phyloP scores from a whole-genome alignment of 139 green algal species.

The Auxenochlorella pyrenoidosa region DNA sequence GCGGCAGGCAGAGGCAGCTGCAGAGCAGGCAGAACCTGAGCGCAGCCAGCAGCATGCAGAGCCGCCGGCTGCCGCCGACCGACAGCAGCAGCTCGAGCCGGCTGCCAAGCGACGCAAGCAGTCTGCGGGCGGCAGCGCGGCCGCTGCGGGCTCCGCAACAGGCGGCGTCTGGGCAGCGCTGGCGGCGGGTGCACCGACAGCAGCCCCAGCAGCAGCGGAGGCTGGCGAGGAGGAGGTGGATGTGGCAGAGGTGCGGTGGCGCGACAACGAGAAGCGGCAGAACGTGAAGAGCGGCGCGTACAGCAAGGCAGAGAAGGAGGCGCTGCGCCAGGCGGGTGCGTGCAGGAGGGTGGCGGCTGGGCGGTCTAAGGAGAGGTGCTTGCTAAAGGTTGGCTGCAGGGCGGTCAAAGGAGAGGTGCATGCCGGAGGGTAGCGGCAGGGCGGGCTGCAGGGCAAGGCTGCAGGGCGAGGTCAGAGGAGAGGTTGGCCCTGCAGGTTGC shows the following conservation, averaged over 20 bases:
- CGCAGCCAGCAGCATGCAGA: background rate
- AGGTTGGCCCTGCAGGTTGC: no score
- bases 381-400: no score
- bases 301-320: slow-evolving; percentile 58
- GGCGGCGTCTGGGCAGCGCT: background rate
- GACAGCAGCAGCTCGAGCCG: background rate
- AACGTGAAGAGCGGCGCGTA: slow-evolving; percentile 73
- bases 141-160: background rate
- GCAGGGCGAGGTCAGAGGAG: no score
- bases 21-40: background rate
- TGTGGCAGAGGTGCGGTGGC: slow-evolving; percentile 45
- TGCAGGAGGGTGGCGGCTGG: no score
- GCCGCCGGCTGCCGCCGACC: background rate
- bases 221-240: background rate
- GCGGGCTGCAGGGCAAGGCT: no score
- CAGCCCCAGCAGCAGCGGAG: background rate
- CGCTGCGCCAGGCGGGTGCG: slow-evolving; percentile 47
- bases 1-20: background rate
- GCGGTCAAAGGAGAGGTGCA: no score
- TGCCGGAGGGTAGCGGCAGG: no score
- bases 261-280: slow-evolving; percentile 48
- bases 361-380: no score
- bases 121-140: background rate
- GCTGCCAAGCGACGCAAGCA: background rate
- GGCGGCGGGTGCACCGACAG: background rate